Evolutionary conservation across 169 alveolate genomes (phyloP), one percentile per base, ranked within the genome.

Genomic region (Cyclospora cayetanensis): DNA sequence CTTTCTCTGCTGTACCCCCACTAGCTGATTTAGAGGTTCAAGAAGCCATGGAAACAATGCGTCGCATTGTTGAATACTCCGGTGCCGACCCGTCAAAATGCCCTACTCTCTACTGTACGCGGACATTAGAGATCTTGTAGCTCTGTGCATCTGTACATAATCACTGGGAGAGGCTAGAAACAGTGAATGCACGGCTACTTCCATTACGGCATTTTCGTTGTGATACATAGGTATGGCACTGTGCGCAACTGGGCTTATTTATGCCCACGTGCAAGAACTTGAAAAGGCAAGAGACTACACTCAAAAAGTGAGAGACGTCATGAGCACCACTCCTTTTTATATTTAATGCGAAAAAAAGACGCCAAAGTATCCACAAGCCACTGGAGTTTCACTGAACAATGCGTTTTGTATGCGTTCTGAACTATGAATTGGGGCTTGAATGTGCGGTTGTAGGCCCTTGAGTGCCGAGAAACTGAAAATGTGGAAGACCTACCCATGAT

Each of bases 1-100:
- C 90, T 72, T 77, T 87, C 84, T 82, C 84, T 86, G 93, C 93
- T 43, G 22, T 12, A 37, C n/a, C 72, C 53, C 20, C 70, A 27
- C n/a, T 86, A 86, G 92, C 66, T 5, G 86, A 68, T 9, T 11
- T 86, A 11, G 92, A 86, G 27, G 34, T 86, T 34, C 86, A 68
- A 9, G 92, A 86, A 68, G 92, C 85, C 37, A 68, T 50, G n/a
- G 86, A 68, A 46, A 86, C 39, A 31, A 52, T 68, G 70, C 92
- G 84, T 12, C 76, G 41, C 31, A 34, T 76, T 9, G 55, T 76
- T 20, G 65, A 76, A 4, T 42, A 76, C 86, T 18, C 86, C 18
- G 25, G 34, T 20, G 0, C 4, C 60, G 34, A n/a, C 11, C 66
- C 9, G 25, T 9, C 37, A 1, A 29, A 39, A 25, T 25, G 39